Conservation (phyloP, 306 rosid species). For the Cicer pinnatifidum region DNA sequence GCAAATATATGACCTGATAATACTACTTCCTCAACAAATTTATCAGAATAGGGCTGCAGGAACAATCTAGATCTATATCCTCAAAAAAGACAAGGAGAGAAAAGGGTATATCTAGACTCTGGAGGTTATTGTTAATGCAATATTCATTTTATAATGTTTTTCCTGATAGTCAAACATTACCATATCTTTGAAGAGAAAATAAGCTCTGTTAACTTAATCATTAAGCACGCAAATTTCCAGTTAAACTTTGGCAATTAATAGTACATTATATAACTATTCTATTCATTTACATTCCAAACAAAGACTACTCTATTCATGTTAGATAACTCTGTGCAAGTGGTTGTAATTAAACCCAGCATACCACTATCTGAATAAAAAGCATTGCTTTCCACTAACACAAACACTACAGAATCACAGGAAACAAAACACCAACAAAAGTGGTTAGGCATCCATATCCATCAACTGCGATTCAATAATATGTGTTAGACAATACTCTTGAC, state of each 20-base stretch:
- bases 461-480: not conserved
- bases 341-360: not conserved
- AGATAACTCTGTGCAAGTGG: not conserved
- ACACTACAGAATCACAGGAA: not conserved
- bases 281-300: not conserved
- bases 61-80: slow-evolving; percentile 17
- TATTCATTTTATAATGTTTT: not conserved
- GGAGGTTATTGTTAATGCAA: too few species aligned
- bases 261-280: not conserved
- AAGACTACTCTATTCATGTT: slow-evolving; percentile 7
- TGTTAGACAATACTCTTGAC: not conserved
- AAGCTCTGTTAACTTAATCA: not conserved
- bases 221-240: not conserved
- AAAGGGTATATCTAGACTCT: not conserved
- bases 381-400: not conserved
- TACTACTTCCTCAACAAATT: slow-evolving; percentile 7
- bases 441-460: slow-evolving; percentile 15
- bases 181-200: slow-evolving; percentile 9
- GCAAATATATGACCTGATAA: not conserved
- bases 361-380: not conserved
- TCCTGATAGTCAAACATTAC: slow-evolving; percentile 11
- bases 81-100: slow-evolving; percentile 8
- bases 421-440: not conserved
- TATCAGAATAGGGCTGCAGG: not conserved
- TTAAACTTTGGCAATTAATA: not conserved